Percentiles rank a stretch among this genome's conserved stretches.
phyloP scores from a whole-genome alignment of 352 stramenopile genomes.

The Pythium chondricola region DNA sequence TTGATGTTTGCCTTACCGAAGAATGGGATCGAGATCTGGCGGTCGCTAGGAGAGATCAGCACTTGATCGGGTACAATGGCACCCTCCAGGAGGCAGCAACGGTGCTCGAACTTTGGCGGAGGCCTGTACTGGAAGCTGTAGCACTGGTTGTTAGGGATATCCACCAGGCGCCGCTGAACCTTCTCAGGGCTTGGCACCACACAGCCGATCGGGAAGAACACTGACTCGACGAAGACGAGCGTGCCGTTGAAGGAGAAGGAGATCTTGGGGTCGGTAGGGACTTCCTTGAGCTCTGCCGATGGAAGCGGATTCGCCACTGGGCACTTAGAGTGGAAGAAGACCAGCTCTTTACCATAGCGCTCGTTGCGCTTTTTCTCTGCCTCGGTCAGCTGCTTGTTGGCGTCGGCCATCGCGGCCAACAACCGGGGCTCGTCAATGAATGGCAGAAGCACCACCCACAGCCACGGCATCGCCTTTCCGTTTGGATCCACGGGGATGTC shows the following conservation, averaged over 20 bases:
- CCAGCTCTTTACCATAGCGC: conserved; percentile 73
- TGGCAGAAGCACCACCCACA: conserved; percentile 97
- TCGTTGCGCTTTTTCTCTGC: conserved; percentile 82
- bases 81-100: conserved; percentile 53
- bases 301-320: conserved; percentile 36
- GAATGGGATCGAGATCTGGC: conserved; percentile 68
- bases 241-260: conserved; percentile 66
- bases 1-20: conserved; percentile 83
- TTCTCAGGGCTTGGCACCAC: conserved; percentile 76
- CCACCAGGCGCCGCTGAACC: conserved; percentile 52
- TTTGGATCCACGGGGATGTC: conserved; percentile 97
- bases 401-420: conserved; percentile 80
- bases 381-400: conserved; percentile 58
- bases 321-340: conserved; percentile 78
- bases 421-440: conserved; percentile 98
- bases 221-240: conserved; percentile 61
- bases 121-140: conserved; percentile 79
- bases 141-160: conserved; percentile 85
- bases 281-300: conserved; percentile 35
- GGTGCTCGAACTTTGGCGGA: conserved; percentile 39
- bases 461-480: conserved; percentile 98
- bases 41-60: conserved; percentile 54
- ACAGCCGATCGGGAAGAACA: conserved; percentile 69
- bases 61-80: conserved; percentile 31
- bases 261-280: conserved; percentile 35